Conservation (phyloP, 2,329 filamentous ascomycete genomes). For the Epichloe amarillans region DNA sequence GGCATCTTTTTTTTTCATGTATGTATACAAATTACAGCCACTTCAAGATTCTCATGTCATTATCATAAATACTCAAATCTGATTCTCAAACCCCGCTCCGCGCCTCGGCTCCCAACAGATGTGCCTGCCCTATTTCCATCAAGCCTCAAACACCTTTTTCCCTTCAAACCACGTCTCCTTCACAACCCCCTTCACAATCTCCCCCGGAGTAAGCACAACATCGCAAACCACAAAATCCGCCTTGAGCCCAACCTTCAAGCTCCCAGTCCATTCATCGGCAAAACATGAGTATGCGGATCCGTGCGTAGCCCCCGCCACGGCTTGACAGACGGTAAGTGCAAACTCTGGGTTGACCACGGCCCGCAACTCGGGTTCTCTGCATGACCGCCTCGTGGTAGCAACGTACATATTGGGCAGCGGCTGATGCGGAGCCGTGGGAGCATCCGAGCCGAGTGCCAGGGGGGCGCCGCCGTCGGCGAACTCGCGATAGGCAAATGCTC, state of each 20-base stretch:
- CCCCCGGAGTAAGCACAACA: constrained; percentile 34
- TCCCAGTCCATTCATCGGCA: constrained; percentile 39
- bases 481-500: constrained; percentile 51
- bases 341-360: constrained; percentile 38
- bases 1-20: no score
- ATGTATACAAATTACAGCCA: background rate
- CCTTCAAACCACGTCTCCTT: constrained; percentile 42
- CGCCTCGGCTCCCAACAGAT: no score
- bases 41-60: background rate
- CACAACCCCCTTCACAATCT: constrained; percentile 29
- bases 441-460: constrained; percentile 45
- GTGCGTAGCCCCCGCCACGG: constrained; percentile 37
- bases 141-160: constrained; percentile 21
- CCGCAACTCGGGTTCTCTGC: constrained; percentile 30
- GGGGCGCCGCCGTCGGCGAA: constrained; percentile 40
- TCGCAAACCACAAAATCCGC: constrained; percentile 44
- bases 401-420: constrained; percentile 45
- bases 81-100: background rate
- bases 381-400: constrained; percentile 43
- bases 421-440: constrained; percentile 43
- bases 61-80: background rate
- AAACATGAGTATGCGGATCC: constrained; percentile 47
- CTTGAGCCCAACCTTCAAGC: constrained; percentile 34
- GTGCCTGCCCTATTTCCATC: no score
- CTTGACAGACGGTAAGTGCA: constrained; percentile 37